Evolutionary conservation across 768 basidiomycete species (phyloP).

Genomic region (Sarcodon sp.): DNA sequence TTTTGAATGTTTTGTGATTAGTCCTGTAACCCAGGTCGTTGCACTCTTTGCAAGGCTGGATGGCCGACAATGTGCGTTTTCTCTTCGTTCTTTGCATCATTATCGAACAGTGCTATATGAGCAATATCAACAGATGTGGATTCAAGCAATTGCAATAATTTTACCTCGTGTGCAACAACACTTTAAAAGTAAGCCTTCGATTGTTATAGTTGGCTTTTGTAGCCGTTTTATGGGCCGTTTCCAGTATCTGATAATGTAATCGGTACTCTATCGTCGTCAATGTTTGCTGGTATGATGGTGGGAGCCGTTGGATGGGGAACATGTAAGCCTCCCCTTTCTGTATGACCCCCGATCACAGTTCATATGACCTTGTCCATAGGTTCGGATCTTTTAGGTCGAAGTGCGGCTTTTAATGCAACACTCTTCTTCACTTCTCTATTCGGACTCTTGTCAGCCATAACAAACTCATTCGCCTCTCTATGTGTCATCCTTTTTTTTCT

Average conservation of each 20-base stretch:
- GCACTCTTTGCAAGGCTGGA: slow-evolving; percentile 48
- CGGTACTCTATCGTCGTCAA: slow-evolving; percentile 74
- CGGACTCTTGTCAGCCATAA: slow-evolving; percentile 67
- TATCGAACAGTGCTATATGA: slow-evolving; percentile 11
- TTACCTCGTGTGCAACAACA: slow-evolving; percentile 94
- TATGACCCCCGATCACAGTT: background rate
- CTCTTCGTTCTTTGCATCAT: slow-evolving; percentile 1
- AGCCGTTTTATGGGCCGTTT: slow-evolving; percentile 9
- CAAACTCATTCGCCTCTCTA: slow-evolving; percentile 52
- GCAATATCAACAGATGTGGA: slow-evolving; percentile 67
- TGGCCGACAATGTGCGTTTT: slow-evolving; percentile 74
- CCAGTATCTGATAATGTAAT: slow-evolving; percentile 65
- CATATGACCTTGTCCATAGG: slow-evolving; percentile 21
- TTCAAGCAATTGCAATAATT: slow-evolving; percentile 83
- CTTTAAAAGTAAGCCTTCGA: slow-evolving; percentile 45
- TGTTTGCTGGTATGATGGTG: slow-evolving; percentile 97
- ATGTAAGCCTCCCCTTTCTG: slow-evolving; percentile 29
- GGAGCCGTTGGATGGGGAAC: slow-evolving; percentile 89
- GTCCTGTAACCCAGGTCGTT: background rate
- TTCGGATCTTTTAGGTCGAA: slow-evolving; percentile 84
- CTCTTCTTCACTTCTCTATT: slow-evolving; percentile 86
- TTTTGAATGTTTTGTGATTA: background rate
- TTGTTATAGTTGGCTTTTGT: background rate
- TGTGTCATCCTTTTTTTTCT: slow-evolving; percentile 77
- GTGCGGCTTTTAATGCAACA: slow-evolving; percentile 84